Conservation (phyloP, 2,329 filamentous ascomycete genomes). For the Macrophomina phaseolina region DNA sequence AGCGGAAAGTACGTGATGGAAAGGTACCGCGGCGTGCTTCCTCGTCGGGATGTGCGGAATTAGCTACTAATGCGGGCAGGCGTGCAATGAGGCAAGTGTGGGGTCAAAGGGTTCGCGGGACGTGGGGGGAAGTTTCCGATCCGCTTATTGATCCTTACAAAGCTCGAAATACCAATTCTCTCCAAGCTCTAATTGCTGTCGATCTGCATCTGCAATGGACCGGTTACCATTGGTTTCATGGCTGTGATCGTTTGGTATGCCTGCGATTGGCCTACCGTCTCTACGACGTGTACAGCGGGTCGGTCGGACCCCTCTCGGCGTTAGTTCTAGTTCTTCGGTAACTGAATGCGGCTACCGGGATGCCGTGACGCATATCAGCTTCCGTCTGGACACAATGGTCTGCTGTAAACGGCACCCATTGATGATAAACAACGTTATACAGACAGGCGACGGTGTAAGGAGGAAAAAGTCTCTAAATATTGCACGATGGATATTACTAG, state of each 20-base stretch:
- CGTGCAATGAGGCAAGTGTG: neutral
- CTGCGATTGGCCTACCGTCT: neutral
- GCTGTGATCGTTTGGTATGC: neutral
- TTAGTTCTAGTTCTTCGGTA: neutral
- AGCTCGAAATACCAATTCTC: neutral
- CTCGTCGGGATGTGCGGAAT: conserved; percentile 7
- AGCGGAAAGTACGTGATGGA: neutral
- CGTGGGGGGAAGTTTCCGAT: conserved; percentile 5
- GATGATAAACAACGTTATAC: neutral
- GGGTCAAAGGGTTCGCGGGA: conserved; percentile 1
- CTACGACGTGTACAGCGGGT: neutral
- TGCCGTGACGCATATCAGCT: neutral
- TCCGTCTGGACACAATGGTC: neutral
- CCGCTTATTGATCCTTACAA: conserved; percentile 19
- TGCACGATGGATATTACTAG: neutral
- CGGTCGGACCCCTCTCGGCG: neutral
- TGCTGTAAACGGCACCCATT: neutral
- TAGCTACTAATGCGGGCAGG: conserved; percentile 5
- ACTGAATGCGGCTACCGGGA: neutral
- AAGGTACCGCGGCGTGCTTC: neutral
- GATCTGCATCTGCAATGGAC: neutral
- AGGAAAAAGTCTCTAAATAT: neutral
- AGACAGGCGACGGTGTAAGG: neutral
- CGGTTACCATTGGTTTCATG: neutral
- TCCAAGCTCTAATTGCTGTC: neutral